A percentile compares a stretch with the other conserved stretches of the same genome.
Conservation (phyloP, 176 grass and related monocot genomes). For the Eragrostis nindensis region DNA sequence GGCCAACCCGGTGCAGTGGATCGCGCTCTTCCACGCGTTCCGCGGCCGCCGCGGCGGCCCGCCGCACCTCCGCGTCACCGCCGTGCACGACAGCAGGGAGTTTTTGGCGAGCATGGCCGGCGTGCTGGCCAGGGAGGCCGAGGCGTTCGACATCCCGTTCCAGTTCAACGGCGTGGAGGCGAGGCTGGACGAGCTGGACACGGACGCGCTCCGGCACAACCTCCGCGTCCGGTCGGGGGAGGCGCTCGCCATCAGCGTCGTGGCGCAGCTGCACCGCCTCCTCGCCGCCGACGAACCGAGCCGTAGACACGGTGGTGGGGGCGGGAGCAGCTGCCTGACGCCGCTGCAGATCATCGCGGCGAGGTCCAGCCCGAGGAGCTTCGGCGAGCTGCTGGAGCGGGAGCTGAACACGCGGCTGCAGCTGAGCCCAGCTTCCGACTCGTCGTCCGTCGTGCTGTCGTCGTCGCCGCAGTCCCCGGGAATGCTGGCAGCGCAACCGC, state of each 20-base stretch:
- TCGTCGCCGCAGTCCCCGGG: neutral
- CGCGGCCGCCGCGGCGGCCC: constrained; percentile 46
- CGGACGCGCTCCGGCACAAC: constrained; percentile 31
- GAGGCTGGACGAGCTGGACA: constrained; percentile 48
- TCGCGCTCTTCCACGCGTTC: constrained; percentile 68
- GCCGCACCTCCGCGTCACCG: constrained; percentile 41
- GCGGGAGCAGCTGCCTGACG: constrained; percentile 27
- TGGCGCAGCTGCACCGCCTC: constrained; percentile 55
- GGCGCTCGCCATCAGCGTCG: constrained; percentile 61
- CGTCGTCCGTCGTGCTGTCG: neutral
- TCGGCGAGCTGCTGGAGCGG: constrained; percentile 54
- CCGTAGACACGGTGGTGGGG: neutral
- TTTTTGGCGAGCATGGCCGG: constrained; percentile 24
- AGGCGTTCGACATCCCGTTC: constrained; percentile 64
- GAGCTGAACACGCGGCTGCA: constrained; percentile 55
- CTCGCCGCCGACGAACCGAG: constrained; percentile 35
- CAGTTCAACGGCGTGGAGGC: constrained; percentile 52
- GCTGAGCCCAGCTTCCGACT: constrained; percentile 45
- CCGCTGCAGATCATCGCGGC: constrained; percentile 48
- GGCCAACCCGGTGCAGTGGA: constrained; percentile 66
- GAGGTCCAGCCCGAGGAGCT: constrained; percentile 49
- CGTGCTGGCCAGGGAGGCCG: constrained; percentile 54
- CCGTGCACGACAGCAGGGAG: constrained; percentile 36
- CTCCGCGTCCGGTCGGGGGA: constrained; percentile 57
- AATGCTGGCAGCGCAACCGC: accelerated